Evolutionary conservation across 2,329 filamentous ascomycete species (phyloP).

Genomic region (Allantophomopsis cytisporea): DNA sequence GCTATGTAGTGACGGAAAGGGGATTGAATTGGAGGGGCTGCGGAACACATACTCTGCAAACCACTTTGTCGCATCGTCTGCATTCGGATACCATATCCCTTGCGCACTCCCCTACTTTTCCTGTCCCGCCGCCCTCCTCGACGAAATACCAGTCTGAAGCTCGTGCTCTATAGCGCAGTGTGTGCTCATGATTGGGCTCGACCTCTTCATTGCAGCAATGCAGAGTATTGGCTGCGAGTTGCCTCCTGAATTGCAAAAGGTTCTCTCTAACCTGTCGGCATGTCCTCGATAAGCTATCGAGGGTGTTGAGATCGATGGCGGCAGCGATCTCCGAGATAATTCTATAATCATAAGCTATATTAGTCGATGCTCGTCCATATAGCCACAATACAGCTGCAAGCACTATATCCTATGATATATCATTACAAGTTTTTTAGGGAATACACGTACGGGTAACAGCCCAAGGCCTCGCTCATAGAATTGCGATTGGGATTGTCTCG

Average conservation of each 20-base stretch:
- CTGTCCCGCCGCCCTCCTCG: conserved; percentile 36
- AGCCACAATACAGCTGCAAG: no score
- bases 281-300: conserved; percentile 71
- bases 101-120: conserved; percentile 68
- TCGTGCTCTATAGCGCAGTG: conserved; percentile 41
- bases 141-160: conserved; percentile 46
- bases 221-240: conserved; percentile 62
- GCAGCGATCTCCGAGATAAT: conserved; percentile 64
- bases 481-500: conserved; percentile 33
- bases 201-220: conserved; percentile 63
- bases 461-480: conserved; percentile 46
- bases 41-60: conserved; percentile 58
- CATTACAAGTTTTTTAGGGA: conserved; percentile 2
- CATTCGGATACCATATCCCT: conserved; percentile 79
- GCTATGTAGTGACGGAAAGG: background rate
- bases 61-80: conserved; percentile 58
- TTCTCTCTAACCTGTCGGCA: conserved; percentile 69
- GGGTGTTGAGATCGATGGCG: conserved; percentile 72
- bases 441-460: conserved; percentile 48
- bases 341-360: conserved; percentile 29
- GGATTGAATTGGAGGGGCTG: background rate
- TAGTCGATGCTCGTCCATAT: background rate
- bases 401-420: background rate
- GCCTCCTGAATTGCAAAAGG: conserved; percentile 64
- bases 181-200: conserved; percentile 38